Evolutionary conservation across 345 rosid species (phyloP), one percentile per base, ranked within the genome.

Genomic region (Aquilaria malaccensis): DNA sequence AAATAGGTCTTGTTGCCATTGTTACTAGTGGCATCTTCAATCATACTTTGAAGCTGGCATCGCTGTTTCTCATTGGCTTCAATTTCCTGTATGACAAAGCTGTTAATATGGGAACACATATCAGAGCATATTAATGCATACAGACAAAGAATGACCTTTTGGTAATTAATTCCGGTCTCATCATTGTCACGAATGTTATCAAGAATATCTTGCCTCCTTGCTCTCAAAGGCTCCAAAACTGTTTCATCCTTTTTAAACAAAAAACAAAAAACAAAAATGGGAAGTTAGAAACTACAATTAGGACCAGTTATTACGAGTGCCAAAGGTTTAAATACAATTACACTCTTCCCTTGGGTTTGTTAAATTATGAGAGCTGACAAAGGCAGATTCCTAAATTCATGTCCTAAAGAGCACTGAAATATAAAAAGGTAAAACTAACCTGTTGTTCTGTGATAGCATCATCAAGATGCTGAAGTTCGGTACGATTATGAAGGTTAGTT

Each of bases 181-280:
- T 93, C 98, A 65, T 93, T 93, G 70, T 93, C 98, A 14, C 96
- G 87, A 68, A 93, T 87, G 72, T 93, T 89, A 80, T 93, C 98
- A 46, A 93, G 98, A 80, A 89, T 89, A 50, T 79, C 80, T 87
- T 84, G 97, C 62, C 91, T 85, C 83, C 96, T 84, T 66, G 70
- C 80, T 72, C 80, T 81, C 67, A 89, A 71, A 66, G 83, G 79
- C 60, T 87, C 83, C 1, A 80, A 78, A 53, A 80, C 79, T 50
- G 80, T 57, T 63, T 77, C 78, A 66, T 85, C 89, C 65, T 76
- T 84, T 68, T 83, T 88, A 69, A 80, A 56, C 51, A 13, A 12
- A 30, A 50, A 50, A 54, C 11, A 12, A 30, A 50, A 50, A 30
- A 45, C 14, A 31, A 0, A 64, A 45, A 52, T 2, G 2, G 12